A percentile compares a stretch with the other conserved stretches of the same genome.
These are phyloP conservation scores for Penicillium pancosmium DNA, from an alignment of 495 filamentous ascomycete species.

Conservation along the genomic window DNA sequence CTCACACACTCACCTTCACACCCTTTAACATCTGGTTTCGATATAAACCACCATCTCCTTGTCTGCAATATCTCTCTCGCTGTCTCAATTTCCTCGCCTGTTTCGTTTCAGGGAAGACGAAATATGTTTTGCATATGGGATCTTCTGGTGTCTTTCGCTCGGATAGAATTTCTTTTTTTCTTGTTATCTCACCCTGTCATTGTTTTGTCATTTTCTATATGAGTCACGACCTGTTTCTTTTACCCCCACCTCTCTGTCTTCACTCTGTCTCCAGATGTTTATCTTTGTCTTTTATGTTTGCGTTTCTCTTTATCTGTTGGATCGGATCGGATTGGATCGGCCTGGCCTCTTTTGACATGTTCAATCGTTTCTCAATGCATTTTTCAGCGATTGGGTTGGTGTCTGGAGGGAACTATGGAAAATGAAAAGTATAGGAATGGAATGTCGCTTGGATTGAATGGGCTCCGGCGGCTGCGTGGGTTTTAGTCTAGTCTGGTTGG, in stretches of 20 bases:
- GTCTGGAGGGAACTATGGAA: constrained; percentile 28
- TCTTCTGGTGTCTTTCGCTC: constrained; percentile 20
- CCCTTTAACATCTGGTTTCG: constrained; percentile 1
- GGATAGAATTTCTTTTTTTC: constrained; percentile 18
- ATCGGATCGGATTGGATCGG: neutral
- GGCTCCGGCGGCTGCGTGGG: neutral
- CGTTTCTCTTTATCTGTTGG: constrained; percentile 6
- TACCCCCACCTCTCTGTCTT: neutral
- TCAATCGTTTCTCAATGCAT: constrained; percentile 36
- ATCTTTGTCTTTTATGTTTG: neutral
- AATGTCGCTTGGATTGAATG: constrained; percentile 14
- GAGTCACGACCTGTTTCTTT: constrained; percentile 10
- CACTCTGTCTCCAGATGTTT: constrained; percentile 2
- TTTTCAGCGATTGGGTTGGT: constrained; percentile 44
- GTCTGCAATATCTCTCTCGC: neutral
- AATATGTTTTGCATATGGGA: constrained; percentile 15
- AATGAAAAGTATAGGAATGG: constrained; percentile 25
- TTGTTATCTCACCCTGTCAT: neutral
- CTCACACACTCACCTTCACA: neutral
- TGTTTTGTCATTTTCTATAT: neutral
- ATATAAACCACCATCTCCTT: neutral
- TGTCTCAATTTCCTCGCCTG: constrained; percentile 12
- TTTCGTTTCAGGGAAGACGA: constrained; percentile 1
- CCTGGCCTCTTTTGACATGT: constrained; percentile 16
- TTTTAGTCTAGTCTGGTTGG: neutral